phyloP scores from a whole-genome alignment of 73 alveolate species.

The Tetrahymena borealis region DNA sequence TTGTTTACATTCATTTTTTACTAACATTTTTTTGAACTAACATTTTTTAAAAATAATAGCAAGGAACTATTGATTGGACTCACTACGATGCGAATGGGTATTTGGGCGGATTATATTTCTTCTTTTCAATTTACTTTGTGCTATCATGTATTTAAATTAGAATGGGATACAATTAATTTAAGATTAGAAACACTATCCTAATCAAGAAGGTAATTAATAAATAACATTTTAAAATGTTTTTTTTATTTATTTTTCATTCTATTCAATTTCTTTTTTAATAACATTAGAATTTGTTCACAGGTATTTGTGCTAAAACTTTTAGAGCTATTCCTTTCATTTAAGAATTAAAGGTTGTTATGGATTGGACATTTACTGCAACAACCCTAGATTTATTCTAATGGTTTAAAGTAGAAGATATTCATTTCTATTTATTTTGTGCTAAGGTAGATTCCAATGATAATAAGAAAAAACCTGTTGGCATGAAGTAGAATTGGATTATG shows the following conservation, averaged over 20 bases:
- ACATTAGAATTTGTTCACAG: slow-evolving; percentile 33
- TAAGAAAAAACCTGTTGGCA: slow-evolving; percentile 18
- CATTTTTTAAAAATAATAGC: background rate
- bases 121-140: slow-evolving; percentile 59
- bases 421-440: slow-evolving; percentile 45
- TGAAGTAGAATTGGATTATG: slow-evolving; percentile 24
- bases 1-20: too few relatives aligned
- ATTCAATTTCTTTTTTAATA: slow-evolving; percentile 22
- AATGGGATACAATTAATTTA: slow-evolving; percentile 49
- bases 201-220: background rate
- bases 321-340: slow-evolving; percentile 86
- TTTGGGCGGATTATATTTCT: slow-evolving; percentile 37
- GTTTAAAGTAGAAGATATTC: slow-evolving; percentile 84
- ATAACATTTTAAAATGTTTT: too few relatives aligned
- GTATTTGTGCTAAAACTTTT: slow-evolving; percentile 59
- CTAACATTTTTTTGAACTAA: too few relatives aligned
- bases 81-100: background rate
- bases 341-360: slow-evolving; percentile 86
- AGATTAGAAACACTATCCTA: background rate
- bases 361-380: slow-evolving; percentile 95
- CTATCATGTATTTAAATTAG: slow-evolving; percentile 67
- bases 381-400: slow-evolving; percentile 88
- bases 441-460: slow-evolving; percentile 8
- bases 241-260: slow-evolving; percentile 34
- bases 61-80: background rate